A percentile compares a stretch with the other conserved stretches of the same genome.
Evolutionary conservation across 192 early-diverging fungal species (phyloP).

Genomic region (Phycomyces blakesleeanus): DNA sequence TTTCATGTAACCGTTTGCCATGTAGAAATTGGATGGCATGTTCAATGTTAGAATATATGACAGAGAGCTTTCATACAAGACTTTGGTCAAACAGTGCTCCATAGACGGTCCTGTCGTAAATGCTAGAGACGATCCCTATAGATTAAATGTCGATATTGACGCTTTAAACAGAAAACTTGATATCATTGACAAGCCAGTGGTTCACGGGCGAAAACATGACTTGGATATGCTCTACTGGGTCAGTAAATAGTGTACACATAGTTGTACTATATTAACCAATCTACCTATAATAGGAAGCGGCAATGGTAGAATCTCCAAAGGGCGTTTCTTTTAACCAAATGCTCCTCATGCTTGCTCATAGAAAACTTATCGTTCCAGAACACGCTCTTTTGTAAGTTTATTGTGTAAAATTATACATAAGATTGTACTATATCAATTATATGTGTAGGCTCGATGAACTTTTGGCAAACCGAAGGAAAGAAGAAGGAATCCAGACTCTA

Average conservation of each 20-base stretch:
- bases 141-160: conserved; percentile 18
- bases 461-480: conserved; percentile 34
- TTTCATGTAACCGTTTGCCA: conserved; percentile 11
- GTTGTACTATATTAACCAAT: not conserved
- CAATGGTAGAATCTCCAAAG: conserved; percentile 18
- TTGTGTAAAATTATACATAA: too few relatives aligned
- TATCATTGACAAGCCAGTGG: conserved; percentile 16
- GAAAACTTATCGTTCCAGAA: conserved; percentile 54
- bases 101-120: not conserved
- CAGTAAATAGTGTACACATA: not conserved
- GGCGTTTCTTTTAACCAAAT: conserved; percentile 48
- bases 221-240: conserved; percentile 40
- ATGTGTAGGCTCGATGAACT: conserved; percentile 35
- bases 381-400: conserved; percentile 43
- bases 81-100: conserved; percentile 32
- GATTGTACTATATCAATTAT: not conserved
- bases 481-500: conserved; percentile 33
- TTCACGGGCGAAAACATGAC: conserved; percentile 30
- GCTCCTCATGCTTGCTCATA: conserved; percentile 52
- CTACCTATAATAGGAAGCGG: conserved; percentile 15
- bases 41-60: conserved; percentile 49
- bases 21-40: conserved; percentile 46
- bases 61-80: conserved; percentile 40
- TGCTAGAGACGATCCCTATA: conserved; percentile 14
- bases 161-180: conserved; percentile 22